Conservation (phyloP, 1,284 basidiomycete species). For the Malassezia furfur region DNA sequence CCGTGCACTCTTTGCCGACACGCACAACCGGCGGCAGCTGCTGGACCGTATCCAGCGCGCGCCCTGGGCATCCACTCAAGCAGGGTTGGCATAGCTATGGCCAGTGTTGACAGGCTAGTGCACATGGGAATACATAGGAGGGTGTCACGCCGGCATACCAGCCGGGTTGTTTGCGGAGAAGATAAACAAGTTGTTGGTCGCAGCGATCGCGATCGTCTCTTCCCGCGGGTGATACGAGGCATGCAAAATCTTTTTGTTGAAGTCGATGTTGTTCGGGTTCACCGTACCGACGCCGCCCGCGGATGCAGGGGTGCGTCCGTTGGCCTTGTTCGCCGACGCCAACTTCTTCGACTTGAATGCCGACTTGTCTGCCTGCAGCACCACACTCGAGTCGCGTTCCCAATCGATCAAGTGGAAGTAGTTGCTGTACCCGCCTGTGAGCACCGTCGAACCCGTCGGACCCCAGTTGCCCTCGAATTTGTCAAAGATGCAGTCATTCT, state of each 20-base stretch:
- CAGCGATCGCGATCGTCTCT: slow-evolving; percentile 67
- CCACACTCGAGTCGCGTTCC: slow-evolving; percentile 77
- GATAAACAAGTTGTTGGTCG: slow-evolving; percentile 51
- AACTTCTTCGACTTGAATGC: slow-evolving; percentile 97
- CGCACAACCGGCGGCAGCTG: slow-evolving; percentile 28
- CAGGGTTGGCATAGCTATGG: slow-evolving; percentile 1
- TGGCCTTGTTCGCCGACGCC: slow-evolving; percentile 60
- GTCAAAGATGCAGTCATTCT: slow-evolving; percentile 99
- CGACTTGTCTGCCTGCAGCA: slow-evolving; percentile 96
- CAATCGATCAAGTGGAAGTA: slow-evolving; percentile 99
- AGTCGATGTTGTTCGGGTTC: slow-evolving; percentile 52
- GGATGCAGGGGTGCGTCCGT: slow-evolving; percentile 61
- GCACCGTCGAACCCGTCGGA: slow-evolving; percentile 38
- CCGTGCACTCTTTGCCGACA: slow-evolving; percentile 68
- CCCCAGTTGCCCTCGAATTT: slow-evolving; percentile 64
- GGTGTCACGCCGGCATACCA: background rate
- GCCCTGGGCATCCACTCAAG: background rate
- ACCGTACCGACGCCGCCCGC: slow-evolving; percentile 55
- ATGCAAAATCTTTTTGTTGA: slow-evolving; percentile 91
- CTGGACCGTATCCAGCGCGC: slow-evolving; percentile 28
- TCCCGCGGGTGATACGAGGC: slow-evolving; percentile 89
- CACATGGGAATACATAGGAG: background rate
- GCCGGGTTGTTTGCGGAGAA: slow-evolving; percentile 53
- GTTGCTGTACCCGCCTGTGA: slow-evolving; percentile 96
- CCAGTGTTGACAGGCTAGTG: background rate